Evolutionary conservation across 208 protist genomes (phyloP).

Genomic region (Herpetomonas tarakana): DNA sequence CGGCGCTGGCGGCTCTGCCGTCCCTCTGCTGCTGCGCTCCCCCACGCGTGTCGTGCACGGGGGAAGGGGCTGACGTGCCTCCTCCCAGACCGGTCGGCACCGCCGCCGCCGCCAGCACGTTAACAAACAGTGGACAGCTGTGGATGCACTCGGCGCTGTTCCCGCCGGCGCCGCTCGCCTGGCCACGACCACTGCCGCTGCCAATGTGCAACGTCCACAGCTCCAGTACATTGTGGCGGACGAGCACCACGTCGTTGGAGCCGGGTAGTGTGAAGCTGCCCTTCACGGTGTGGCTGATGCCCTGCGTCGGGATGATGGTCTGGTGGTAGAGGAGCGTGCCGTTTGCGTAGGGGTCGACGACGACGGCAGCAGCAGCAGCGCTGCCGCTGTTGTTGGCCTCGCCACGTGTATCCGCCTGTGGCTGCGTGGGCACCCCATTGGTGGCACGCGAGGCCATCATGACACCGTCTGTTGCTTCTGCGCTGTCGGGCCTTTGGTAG

Average conservation of each 20-base stretch:
- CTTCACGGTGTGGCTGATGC: conserved; percentile 62
- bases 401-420: too few species aligned
- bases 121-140: conserved; percentile 47
- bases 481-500: neutral
- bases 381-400: neutral
- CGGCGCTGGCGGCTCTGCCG: neutral
- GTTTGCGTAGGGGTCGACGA: conserved; percentile 17
- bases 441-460: too few species aligned
- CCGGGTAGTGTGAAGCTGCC: conserved; percentile 76
- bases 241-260: conserved; percentile 57
- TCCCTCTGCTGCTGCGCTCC: too few species aligned
- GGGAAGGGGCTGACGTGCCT: too few species aligned
- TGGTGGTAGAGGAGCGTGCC: conserved; percentile 75
- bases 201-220: conserved; percentile 67
- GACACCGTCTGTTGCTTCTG: conserved; percentile 7
- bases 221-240: conserved; percentile 66
- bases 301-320: conserved; percentile 75
- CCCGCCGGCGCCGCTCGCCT: neutral
- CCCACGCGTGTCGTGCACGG: too few species aligned
- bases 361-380: conserved; percentile 5
- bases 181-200: conserved; percentile 12
- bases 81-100: conserved; percentile 40
- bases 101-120: conserved; percentile 55
- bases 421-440: too few species aligned
- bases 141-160: conserved; percentile 61